Base-by-base conservation (phyloP, 768 basidiomycete genomes). In the Dioszegia crocea region DNA sequence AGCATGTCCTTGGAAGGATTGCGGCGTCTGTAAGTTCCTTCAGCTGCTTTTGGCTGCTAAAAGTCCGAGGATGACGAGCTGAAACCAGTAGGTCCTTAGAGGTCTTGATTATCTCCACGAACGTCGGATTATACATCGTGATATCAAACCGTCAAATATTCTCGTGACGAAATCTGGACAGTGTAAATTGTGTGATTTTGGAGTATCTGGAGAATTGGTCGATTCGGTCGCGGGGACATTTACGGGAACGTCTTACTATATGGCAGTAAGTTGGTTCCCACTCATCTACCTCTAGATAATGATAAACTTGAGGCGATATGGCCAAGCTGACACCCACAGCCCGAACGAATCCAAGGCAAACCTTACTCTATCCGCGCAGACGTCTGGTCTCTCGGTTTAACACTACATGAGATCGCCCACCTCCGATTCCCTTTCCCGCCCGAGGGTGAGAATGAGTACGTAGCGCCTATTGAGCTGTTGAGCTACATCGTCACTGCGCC, bases 381-480 rank as follows among this genome's bases (percentile, higher is more conserved):
- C 58, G 75, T 78, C 39, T 78, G 77, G 77, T 78, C 77, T 8
- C 63, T 77, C 54, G 77, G 77, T 16, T 58, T 78, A 30, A 70
- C 77, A 16, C 63, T 78, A 9, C 74, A 77, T 57, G 77, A 78
- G 55, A 65, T 76, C 30, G 77, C 77, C 10, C 73, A 76, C 62
- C 70, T 77, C 43, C 72, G 76, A 8, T 78, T 77, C 68, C 77
- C 77, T 1, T 78, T 78, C 63, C 76, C 76, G 21, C 75, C 76
- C 17, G 75, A 76, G 60, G 76, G 75, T 4, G 77, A 79, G 57
- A 85, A 83, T 36, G 91, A 96, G 72, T 81, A 96, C 27, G 74
- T 70, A 36, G 86, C 89, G 4, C 86, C 90, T n/a, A 94, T 98
- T 75, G 94, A 97, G 73, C 81, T 97, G 53, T 85, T 97, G 80